Base-by-base conservation (phyloP, 2,329 filamentous ascomycete genomes). In the Immersiporthe knoxdaviesiana region DNA sequence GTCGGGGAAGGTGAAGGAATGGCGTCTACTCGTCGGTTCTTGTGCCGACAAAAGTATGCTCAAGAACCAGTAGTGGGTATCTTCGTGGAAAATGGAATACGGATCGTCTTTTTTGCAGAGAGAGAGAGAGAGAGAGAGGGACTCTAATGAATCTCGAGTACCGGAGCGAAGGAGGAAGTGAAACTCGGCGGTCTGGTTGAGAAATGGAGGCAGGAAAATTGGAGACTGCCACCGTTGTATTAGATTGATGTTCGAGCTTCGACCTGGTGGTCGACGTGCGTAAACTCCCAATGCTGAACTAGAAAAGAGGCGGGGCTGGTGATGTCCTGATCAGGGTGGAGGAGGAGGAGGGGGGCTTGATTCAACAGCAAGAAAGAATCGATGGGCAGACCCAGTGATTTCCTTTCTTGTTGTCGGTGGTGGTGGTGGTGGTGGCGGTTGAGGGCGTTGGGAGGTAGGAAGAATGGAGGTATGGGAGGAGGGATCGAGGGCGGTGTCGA, bases 51-150 rank as follows among this genome's bases (percentile, higher is more conserved):
- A 47, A 61, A 70, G 39, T 56, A 68, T 68, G 68, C 65, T 63
- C 66, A 66, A 68, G 62, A 69, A 64, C 68, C 65, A 30, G 71
- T 54, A 44, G 67, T 68, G 67, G 70, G 70, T 71, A 71, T 69
- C 70, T 58, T 71, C 41, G 39, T 32, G 27, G 11, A 54, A 62
- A 65, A 59, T 47, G 30, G 63, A 61, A 67, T 56, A 50, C n/a
- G 50, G 54, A 47, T 59, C n/a, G 59, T 52, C 68, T 32, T 60
- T 67, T 66, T 35, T 8, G 8, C 4, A 35, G 35, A 30, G n/a
- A n/a, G 35, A 65, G 62, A 61, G 56, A 58, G n/a, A 35, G 35
- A 35, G 35, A 30, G n/a, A n/a, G 35, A 65, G 62, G 62, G 56
- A 58, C 32, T 59, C 59, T 47, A 32, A 44, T 69, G 52, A 67